Conservation (phyloP, 139 green algal species). For the Auxenochlorella protothecoides region DNA sequence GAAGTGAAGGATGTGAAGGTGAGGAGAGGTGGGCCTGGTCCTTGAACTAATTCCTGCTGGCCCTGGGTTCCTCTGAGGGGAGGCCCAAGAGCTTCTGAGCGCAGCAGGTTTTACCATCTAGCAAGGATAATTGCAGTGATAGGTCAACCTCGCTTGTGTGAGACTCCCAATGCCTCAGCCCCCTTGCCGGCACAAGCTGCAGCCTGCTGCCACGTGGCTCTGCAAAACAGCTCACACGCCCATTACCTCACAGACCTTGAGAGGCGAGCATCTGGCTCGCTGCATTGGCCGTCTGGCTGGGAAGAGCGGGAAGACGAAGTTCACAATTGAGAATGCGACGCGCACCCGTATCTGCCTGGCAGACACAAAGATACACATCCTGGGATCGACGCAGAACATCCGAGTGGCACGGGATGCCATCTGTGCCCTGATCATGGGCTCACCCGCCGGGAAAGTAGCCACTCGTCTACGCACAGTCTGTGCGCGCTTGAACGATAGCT, state of each 20-base stretch:
- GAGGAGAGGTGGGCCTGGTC: not conserved
- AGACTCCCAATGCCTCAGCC: not conserved
- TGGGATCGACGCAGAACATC: conserved; percentile 77
- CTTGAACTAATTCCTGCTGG: no score
- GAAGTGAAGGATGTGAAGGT: conserved; percentile 97
- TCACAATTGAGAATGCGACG: conserved; percentile 98
- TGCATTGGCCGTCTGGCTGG: conserved; percentile 88
- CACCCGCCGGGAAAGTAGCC: conserved; percentile 96
- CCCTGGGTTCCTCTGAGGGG: no score
- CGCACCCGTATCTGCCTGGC: conserved; percentile 93
- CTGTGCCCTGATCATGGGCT: conserved; percentile 91
- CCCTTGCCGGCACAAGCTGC: not conserved
- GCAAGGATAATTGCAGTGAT: no score
- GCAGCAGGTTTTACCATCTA: no score
- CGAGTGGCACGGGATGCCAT: conserved; percentile 72
- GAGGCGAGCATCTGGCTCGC: conserved; percentile 91
- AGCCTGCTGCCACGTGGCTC: no score
- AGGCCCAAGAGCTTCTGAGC: no score
- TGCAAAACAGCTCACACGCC: no score
- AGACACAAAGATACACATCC: conserved; percentile 93
- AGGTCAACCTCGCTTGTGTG: no score
- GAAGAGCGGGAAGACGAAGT: conserved; percentile 98
- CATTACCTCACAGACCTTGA: conserved; percentile 63
- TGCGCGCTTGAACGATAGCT: conserved; percentile 52
- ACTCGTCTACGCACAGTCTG: conserved; percentile 65